Conservation (phyloP, 1,139 yeast genomes). For the Suhomyces chickasaworum region DNA sequence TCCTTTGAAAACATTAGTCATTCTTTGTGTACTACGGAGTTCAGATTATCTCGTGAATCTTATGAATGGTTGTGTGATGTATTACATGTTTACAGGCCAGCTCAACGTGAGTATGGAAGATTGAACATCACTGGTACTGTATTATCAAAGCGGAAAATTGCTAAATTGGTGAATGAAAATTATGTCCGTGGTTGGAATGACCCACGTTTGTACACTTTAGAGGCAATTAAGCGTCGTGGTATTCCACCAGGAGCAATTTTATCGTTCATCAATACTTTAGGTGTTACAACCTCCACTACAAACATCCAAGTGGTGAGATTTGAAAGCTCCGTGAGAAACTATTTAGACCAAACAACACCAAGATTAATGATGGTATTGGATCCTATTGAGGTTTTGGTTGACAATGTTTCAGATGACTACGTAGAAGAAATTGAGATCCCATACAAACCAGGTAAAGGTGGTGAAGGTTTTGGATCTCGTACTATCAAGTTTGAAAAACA, state of each 20-base stretch:
- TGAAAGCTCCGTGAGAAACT: constrained; percentile 85
- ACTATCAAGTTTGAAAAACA: constrained; percentile 73
- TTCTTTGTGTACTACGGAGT: constrained; percentile 94
- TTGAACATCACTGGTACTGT: constrained; percentile 93
- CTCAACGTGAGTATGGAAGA: constrained; percentile 98
- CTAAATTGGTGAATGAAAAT: constrained; percentile 79
- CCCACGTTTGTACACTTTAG: constrained; percentile 93
- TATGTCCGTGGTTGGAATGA: constrained; percentile 98
- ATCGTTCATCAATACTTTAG: constrained; percentile 89
- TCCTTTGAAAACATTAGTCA: constrained; percentile 94
- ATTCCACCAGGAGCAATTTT: constrained; percentile 99
- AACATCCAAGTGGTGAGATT: constrained; percentile 89
- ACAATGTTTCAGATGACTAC: constrained; percentile 75
- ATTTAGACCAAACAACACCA: constrained; percentile 88
- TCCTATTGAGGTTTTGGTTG: constrained; percentile 82
- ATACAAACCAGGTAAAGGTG: constrained; percentile 78
- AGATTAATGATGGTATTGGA: constrained; percentile 91
- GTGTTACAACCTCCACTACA: constrained; percentile 92
- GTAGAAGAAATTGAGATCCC: constrained; percentile 76
- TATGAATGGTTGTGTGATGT: constrained; percentile 99
- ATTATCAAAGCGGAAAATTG: constrained; percentile 93
- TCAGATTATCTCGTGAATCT: constrained; percentile 86
- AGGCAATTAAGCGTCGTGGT: constrained; percentile 95
- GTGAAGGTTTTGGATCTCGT: constrained; percentile 59
- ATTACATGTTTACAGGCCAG: constrained; percentile 93